Conservation (phyloP, 1,284 basidiomycete species). For the Volvariella volvacea region DNA sequence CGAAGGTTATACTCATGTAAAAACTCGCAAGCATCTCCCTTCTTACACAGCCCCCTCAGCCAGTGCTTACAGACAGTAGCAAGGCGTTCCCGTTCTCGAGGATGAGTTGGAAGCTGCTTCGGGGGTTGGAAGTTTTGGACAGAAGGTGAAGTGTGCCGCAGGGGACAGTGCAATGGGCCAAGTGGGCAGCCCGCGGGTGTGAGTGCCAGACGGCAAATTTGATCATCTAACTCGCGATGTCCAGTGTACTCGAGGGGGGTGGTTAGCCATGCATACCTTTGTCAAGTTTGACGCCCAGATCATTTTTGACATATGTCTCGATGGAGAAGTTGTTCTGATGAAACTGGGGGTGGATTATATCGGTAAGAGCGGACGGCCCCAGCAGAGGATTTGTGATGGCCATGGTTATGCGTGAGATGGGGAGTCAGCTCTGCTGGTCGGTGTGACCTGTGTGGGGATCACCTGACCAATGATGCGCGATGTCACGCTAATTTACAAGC, state of each 20-base stretch:
- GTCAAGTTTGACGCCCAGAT: constrained; percentile 87
- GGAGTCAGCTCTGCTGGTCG: background rate
- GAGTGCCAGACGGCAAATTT: constrained; percentile 83
- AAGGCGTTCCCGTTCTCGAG: constrained; percentile 79
- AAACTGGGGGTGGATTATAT: constrained; percentile 84
- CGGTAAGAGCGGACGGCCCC: constrained; percentile 59
- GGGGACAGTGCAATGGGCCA: constrained; percentile 81
- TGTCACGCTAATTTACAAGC: too few relatives aligned
- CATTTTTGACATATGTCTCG: constrained; percentile 80
- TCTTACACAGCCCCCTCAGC: constrained; percentile 97
- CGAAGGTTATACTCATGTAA: constrained; percentile 98
- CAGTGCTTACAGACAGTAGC: constrained; percentile 99
- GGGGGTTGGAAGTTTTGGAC: constrained; percentile 83
- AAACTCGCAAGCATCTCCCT: constrained; percentile 97
- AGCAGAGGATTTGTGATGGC: constrained; percentile 49
- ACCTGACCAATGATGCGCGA: too few relatives aligned
- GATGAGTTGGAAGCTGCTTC: constrained; percentile 73
- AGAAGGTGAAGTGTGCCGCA: constrained; percentile 86
- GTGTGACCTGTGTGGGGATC: too few relatives aligned
- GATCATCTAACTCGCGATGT: constrained; percentile 64
- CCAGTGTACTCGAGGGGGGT: background rate
- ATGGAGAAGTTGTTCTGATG: constrained; percentile 88
- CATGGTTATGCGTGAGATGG: constrained; percentile 15
- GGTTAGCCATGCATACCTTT: constrained; percentile 49
- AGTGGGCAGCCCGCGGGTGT: constrained; percentile 82